Percentiles rank a stretch among this genome's conserved stretches.
phyloP scores from a whole-genome alignment of 1,284 basidiomycete species.

The Malassezia obtusa region DNA sequence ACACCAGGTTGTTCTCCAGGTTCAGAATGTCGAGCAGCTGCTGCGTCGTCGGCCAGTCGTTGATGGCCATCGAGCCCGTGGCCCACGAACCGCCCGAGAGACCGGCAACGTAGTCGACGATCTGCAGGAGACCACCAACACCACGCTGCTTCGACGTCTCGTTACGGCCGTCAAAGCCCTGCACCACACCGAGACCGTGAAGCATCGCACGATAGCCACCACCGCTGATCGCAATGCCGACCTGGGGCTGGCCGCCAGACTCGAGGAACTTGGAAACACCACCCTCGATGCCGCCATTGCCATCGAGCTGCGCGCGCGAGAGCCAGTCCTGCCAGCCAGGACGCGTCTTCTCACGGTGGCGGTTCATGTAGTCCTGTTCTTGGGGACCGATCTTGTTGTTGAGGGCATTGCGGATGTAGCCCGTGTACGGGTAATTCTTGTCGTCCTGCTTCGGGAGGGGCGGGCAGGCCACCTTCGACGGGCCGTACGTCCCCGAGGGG shows the following conservation, averaged over 20 bases:
- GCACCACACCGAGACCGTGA: slow-evolving; percentile 28
- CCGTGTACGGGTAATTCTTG: slow-evolving; percentile 11
- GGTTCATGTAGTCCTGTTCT: slow-evolving; percentile 30
- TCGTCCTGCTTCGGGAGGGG: slow-evolving; percentile 18
- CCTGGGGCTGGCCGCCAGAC: slow-evolving; percentile 32
- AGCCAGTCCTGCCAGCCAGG: slow-evolving; percentile 32
- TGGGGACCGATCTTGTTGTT: slow-evolving; percentile 21
- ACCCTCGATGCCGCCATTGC: slow-evolving; percentile 19
- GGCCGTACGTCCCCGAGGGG: slow-evolving; percentile 29
- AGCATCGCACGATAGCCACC: slow-evolving; percentile 53
- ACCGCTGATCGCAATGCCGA: slow-evolving; percentile 51
- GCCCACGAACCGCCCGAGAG: slow-evolving; percentile 45
- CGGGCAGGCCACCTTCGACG: slow-evolving; percentile 33
- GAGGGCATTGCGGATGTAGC: slow-evolving; percentile 30
- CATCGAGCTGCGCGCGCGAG: slow-evolving; percentile 21
- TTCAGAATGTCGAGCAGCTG: slow-evolving; percentile 37
- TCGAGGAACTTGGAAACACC: slow-evolving; percentile 32
- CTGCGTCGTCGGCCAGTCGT: slow-evolving; percentile 39
- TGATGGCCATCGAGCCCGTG: slow-evolving; percentile 30
- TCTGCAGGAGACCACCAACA: slow-evolving; percentile 41
- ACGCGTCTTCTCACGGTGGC: slow-evolving; percentile 18
- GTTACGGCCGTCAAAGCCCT: slow-evolving; percentile 40
- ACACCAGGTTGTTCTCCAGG: slow-evolving; percentile 50
- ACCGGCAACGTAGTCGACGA: slow-evolving; percentile 41
- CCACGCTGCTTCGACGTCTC: slow-evolving; percentile 32